Base-by-base conservation (phyloP, 768 basidiomycete genomes). In the Lactarius psammicola region DNA sequence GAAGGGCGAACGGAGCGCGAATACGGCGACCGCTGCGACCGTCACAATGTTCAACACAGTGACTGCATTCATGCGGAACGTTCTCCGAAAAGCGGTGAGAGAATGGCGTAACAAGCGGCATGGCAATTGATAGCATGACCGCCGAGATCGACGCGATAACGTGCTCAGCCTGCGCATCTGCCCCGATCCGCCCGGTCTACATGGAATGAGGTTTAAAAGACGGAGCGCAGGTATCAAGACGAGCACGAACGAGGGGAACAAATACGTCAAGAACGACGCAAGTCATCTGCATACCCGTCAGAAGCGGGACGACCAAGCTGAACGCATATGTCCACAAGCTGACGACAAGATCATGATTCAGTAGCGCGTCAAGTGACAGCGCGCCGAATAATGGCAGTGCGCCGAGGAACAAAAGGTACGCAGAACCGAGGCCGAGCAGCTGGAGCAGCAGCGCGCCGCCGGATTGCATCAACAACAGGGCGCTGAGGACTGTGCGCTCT, bases 81-180 rank as follows among this genome's bases (percentile, higher is more conserved):
- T 69, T 71, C 2, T 75, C 77, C 2, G 85, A 82, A 73, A 89
- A 89, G 18, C 92, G 85, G 67, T 93, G 91, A 6, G 84, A 80
- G 71, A 98, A 88, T 0, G 95, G 88, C 4, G 89, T 64, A 1
- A 78, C 71, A 17, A 89, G 80, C 1, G 92, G 89, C 13, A 88
- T 69, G 6, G 81, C 76, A 38, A 88, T 81, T 38, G 85, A 79
- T 4, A 84, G 82, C 3, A 88, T 74, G 34, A 82, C 72, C 0
- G 88, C 77, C 5, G 92, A 84, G 36, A 95, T 84, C 3, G 87
- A 85, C 0, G 92, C 95, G 42, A 98, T 89, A 72, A 98, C 88
- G 72, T 90, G 85, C 68, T 98, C 96, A 1, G 88, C 87, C 0
- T 96, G 95, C 0, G 89, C 92, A 44, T 91, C 88, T 40, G 80